A percentile compares a stretch with the other conserved stretches of the same genome.
These are phyloP conservation scores for Wallacemonas sp. DNA, from an alignment of 208 protist species.

Conservation along the genomic window DNA sequence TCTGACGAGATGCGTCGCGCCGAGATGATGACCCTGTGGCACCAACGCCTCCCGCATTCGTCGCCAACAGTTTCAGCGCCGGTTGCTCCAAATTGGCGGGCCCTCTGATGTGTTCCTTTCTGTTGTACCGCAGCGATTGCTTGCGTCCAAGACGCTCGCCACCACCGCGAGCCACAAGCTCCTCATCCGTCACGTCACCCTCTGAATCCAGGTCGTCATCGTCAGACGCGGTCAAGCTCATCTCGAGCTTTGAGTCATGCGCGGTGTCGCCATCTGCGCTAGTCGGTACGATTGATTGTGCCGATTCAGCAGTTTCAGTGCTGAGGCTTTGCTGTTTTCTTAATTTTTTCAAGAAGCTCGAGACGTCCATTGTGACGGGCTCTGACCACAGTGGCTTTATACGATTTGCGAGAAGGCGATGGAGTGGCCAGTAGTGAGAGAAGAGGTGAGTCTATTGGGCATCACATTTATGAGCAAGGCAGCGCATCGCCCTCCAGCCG, in stretches of 20 bases:
- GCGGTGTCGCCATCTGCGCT: background rate
- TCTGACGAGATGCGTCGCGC: background rate
- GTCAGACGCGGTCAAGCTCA: conserved; percentile 3
- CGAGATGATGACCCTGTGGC: background rate
- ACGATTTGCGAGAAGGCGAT: too few species aligned
- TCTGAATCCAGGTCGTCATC: background rate
- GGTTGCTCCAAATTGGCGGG: conserved; percentile 26
- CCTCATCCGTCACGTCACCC: background rate
- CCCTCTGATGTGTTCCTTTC: background rate
- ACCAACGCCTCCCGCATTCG: background rate
- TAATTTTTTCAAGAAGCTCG: conserved; percentile 70
- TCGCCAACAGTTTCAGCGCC: conserved; percentile 28
- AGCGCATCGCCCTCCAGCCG: too few species aligned
- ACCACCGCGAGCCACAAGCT: background rate
- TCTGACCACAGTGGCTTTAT: too few species aligned
- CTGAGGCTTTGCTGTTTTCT: conserved; percentile 28
- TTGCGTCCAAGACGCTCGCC: conserved; percentile 8
- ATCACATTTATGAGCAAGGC: too few species aligned
- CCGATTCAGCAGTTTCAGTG: background rate
- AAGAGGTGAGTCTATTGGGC: too few species aligned
- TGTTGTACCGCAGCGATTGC: background rate
- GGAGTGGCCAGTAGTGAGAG: too few species aligned
- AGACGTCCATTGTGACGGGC: conserved; percentile 71
- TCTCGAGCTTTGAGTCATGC: too few species aligned
- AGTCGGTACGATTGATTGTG: background rate